Evolutionary conservation across 1,139 yeast genomes (phyloP), one percentile per base, ranked within the genome.

Genomic region (Hyphopichia wangnamkhiaoensis): DNA sequence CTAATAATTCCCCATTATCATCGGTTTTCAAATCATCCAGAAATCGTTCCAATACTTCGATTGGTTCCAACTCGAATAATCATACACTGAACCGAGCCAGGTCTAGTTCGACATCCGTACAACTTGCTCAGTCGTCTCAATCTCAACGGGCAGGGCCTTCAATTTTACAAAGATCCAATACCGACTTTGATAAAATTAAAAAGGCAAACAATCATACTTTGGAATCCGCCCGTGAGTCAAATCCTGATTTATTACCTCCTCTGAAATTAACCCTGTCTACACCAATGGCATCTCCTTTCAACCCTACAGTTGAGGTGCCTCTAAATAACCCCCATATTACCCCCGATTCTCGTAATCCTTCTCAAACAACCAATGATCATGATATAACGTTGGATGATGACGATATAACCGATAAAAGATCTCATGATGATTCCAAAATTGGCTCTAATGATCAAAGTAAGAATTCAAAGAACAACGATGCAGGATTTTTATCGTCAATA

Each of bases 401-500:
- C 10, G 24, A 21, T 21, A 10, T 21, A 10, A 21, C 10, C 10
- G 24, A 21, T 21, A 21, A 10, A 7, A 21, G 7, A 8, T 21
- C 24, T 21, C 24, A 7, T 21, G 9, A 10, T 21, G 10, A 21
- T 21, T 21, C 24, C n/a, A n/a, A n/a, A n/a, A n/a, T n/a, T n/a
- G n/a, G n/a, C n/a, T n/a, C n/a, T n/a, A n/a, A n/a, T n/a, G n/a
- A 21, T 21, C 10, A 7, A 21, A 8, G 9, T 21, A 7, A 7
- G 10, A 21, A 21, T 8, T 10, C 7, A 21, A 8, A 8, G 24
- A 21, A 21, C 7, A 21, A 10, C 10, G 10, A 50, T 2, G 46
- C 39, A 28, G 61, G 70, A 14, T 52, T 64, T 31, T 40, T 64
- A 18, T 58, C 66, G 2, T 52, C 64, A 7, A 50, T 64, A 15